Evolutionary conservation across 2,329 filamentous ascomycete species (phyloP).

Genomic region (Calonectria naviculata): DNA sequence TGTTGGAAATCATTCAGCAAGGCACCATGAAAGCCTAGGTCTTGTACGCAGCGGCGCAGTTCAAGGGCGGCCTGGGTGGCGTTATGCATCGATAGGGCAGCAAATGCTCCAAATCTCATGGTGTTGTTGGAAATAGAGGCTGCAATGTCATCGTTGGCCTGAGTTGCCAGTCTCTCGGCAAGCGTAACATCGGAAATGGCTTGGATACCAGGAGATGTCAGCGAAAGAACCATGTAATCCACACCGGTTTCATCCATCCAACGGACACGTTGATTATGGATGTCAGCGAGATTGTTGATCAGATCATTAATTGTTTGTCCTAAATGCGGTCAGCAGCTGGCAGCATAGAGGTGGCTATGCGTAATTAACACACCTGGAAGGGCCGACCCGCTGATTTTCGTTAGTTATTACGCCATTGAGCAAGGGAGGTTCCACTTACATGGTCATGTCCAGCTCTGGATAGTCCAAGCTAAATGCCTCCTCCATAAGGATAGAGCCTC

Average conservation of each 20-base stretch:
- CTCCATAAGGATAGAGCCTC: not conserved
- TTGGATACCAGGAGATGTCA: constrained; percentile 22
- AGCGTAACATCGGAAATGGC: not conserved
- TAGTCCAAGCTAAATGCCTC: not conserved
- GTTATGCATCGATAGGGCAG: constrained; percentile 21
- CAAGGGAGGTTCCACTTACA: not conserved
- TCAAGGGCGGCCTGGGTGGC: constrained; percentile 5
- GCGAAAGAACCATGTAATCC: constrained; percentile 23
- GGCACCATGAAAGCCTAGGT: constrained; percentile 2
- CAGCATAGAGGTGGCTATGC: not conserved
- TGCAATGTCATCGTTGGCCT: constrained; percentile 15
- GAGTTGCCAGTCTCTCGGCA: not conserved
- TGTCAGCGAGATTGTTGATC: constrained; percentile 9
- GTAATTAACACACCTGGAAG: not conserved
- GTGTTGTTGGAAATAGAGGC: not conserved
- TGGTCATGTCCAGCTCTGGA: not conserved
- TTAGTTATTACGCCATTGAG: not conserved
- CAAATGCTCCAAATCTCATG: not conserved
- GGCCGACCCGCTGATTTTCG: not conserved
- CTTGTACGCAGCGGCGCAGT: constrained; percentile 2
- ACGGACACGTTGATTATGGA: constrained; percentile 11
- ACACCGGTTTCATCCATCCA: constrained; percentile 19
- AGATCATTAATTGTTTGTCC: not conserved
- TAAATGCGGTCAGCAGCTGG: not conserved
- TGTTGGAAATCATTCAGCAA: constrained; percentile 27